Evolutionary conservation across 768 basidiomycete genomes (phyloP), one percentile per base, ranked within the genome.

Genomic region (Boletus insuetus): DNA sequence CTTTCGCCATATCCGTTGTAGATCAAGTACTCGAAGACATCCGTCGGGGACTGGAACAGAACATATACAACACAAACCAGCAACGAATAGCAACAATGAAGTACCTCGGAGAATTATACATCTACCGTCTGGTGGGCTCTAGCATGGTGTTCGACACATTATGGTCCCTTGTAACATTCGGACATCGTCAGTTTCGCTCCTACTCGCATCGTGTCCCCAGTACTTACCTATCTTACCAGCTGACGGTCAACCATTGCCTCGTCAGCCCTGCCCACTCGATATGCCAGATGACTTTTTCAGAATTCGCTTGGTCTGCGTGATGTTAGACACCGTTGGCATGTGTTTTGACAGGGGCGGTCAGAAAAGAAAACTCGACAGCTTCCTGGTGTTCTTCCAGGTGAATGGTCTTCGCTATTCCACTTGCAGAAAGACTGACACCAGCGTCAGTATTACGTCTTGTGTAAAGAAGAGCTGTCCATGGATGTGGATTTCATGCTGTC

Each of bases 261-360:
- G 84, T 46, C 84, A 89, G 58, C 68, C 78, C 6, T 89, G 85
- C 58, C 73, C 84, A 4, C 77, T 97, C 51, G 97, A 99, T 68
- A 87, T 91, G 78, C 90, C 91, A 1, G 92, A 98, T 69, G 97
- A 99, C 68, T 98, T 90, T 73, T 99, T 99, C 82, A 86, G 97
- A 34, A 72, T 98, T 53, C 82, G 97, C 13, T 79, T 99, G 49
- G 84, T 96, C 42, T 98, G 97, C 68, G 89, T 89, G 8, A 77
- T 99, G 38, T 78, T 99, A 19, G 96, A 98, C 71, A 93, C 95
- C 0, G 95, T 94, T 68, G 97, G 96, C 19, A 92, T 95, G 82
- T 98, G 96, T 74, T 98, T 99, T 71, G 96, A 98, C 70, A 85
- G 87, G 39, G 97, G 96, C 1, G 85, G 88, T 6, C 90, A 93